Evolutionary conservation across 169 alveolate genomes (phyloP), one percentile per base, ranked within the genome.

Genomic region (Plasmodium berghei): DNA sequence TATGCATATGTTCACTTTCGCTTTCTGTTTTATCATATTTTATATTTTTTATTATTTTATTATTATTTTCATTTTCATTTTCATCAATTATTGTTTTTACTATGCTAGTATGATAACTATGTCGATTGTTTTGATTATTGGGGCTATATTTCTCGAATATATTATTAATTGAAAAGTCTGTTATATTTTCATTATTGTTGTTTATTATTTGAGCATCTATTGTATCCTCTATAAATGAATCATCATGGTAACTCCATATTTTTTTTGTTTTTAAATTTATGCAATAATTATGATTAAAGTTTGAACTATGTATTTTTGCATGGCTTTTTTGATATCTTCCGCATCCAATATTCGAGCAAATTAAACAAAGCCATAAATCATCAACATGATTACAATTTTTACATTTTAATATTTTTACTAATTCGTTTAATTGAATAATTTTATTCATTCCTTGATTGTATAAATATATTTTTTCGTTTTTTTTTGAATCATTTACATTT

Each of bases 251-350:
- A 42, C 56, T 83, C 90, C 90, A 83, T 46, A 83, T 61, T 45
- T 83, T 26, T 24, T 83, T 83, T 26, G 90, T 83, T 12, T 49
- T 83, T 42, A 83, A 24, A 34, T 83, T 83, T 5, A 83, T 69
- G 26, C 90, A 83, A 71, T 83, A 83, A 28, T 83, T 22, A 18
- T 83, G 90, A 42, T 83, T 83, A 67, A 16, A 83, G 22, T 16
- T 9, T 10, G 83, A 18, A 71, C 90, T 83, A 46, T 83, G 90
- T 5, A 55, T 40, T 26, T 83, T 67, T 8, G 90, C 90, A 59
- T 83, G 90, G n/a, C 90, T 58, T 26, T 83, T 83, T 49, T 83
- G 72, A 28, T 83, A 83, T 28, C 90, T 28, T 1, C 90, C 72
- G 18, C 90, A 83, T 3, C 90, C 90, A 12, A 66, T 69, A 49